These are phyloP conservation scores for Aspergillus caelatus DNA, from an alignment of 2,329 filamentous ascomycete species.

Conservation along the genomic window DNA sequence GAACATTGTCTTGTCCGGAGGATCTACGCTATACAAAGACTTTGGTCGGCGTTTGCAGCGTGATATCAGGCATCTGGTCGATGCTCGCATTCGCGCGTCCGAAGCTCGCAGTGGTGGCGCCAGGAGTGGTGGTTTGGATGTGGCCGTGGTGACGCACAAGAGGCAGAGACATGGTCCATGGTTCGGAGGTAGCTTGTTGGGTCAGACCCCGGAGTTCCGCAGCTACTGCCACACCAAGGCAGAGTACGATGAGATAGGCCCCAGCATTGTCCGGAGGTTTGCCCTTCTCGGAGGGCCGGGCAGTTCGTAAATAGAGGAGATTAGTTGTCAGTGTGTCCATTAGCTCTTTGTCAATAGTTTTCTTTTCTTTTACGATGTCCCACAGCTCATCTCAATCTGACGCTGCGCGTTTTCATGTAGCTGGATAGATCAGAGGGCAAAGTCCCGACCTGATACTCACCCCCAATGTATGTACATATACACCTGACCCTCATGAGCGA, in stretches of 20 bases:
- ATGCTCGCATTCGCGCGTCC: slow-evolving; percentile 87
- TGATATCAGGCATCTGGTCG: slow-evolving; percentile 94
- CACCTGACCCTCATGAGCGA: neutral
- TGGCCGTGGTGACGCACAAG: slow-evolving; percentile 97
- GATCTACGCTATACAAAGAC: slow-evolving; percentile 97
- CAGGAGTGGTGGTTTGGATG: slow-evolving; percentile 90
- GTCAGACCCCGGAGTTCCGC: slow-evolving; percentile 96
- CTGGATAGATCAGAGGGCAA: slow-evolving; percentile 7
- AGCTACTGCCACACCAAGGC: slow-evolving; percentile 96
- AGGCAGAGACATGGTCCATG: slow-evolving; percentile 95
- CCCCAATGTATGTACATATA: slow-evolving; percentile 3
- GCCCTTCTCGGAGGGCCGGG: slow-evolving; percentile 90
- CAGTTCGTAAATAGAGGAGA: slow-evolving; percentile 40
- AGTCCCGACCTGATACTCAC: neutral
- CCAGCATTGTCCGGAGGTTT: slow-evolving; percentile 92
- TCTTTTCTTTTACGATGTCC: slow-evolving; percentile 12
- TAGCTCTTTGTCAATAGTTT: slow-evolving; percentile 32
- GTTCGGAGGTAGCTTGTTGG: slow-evolving; percentile 96
- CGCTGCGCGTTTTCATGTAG: slow-evolving; percentile 3
- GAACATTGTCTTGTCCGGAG: slow-evolving; percentile 97
- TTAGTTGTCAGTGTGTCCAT: slow-evolving; percentile 4
- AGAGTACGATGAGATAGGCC: slow-evolving; percentile 92
- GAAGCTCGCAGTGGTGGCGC: slow-evolving; percentile 90
- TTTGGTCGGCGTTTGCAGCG: slow-evolving; percentile 94
- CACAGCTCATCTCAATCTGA: neutral